A percentile compares a stretch with the other conserved stretches of the same genome.
phyloP scores from a whole-genome alignment of 2,329 filamentous ascomycete genomes.

The Talaromyces albobiverticillius region DNA sequence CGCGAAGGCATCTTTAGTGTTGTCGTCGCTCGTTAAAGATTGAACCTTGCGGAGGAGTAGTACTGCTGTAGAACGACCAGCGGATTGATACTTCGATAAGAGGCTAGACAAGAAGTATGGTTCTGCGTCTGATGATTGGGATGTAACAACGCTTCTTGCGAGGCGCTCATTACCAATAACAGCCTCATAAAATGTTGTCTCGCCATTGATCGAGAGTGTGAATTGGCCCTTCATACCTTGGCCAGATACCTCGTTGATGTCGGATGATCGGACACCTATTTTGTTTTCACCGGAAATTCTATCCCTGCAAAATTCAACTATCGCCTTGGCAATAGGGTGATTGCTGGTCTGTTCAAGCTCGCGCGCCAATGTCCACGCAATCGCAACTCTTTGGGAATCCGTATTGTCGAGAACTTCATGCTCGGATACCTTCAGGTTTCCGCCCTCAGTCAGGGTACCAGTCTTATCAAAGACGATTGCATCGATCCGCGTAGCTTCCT shows the following conservation, averaged over 20 bases:
- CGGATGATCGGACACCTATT: constrained; percentile 27
- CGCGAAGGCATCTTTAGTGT: constrained; percentile 23
- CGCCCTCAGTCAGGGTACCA: constrained; percentile 71
- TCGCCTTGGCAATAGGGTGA: constrained; percentile 58
- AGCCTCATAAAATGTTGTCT: constrained; percentile 39
- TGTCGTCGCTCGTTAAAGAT: neutral
- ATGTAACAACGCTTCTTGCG: constrained; percentile 34
- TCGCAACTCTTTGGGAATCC: constrained; percentile 30
- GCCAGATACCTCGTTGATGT: constrained; percentile 55
- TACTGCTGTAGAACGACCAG: constrained; percentile 45
- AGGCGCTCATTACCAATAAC: constrained; percentile 59
- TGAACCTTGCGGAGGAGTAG: constrained; percentile 34
- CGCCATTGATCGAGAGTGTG: constrained; percentile 26
- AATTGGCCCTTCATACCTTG: constrained; percentile 57
- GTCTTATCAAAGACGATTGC: constrained; percentile 88
- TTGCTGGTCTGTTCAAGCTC: constrained; percentile 58
- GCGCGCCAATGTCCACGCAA: constrained; percentile 47
- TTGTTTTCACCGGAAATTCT: constrained; percentile 11
- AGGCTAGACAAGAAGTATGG: constrained; percentile 31
- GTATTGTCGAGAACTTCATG: constrained; percentile 39
- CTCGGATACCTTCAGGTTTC: constrained; percentile 56
- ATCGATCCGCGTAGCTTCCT: constrained; percentile 74
- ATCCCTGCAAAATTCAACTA: constrained; percentile 48
- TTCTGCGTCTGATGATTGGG: constrained; percentile 26
- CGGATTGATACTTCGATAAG: constrained; percentile 38